Conservation (phyloP, 148 eudicot genomes). For the Persicaria tinctoria region DNA sequence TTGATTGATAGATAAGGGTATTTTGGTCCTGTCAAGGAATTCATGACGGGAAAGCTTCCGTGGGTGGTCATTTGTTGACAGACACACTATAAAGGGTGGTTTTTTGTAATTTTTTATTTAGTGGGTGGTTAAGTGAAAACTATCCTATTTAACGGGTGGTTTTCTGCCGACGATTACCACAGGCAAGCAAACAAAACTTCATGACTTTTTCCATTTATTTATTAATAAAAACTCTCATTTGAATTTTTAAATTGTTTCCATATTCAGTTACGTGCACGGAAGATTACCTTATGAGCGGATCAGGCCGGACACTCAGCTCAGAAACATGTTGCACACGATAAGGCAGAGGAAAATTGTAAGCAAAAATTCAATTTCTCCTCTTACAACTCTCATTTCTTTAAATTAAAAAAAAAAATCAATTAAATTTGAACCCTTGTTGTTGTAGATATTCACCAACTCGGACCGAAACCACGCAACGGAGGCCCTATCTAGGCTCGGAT, state of each 20-base stretch:
- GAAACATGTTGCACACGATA: slow-evolving; percentile 49
- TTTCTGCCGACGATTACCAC: slow-evolving; percentile 79
- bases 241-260: neutral
- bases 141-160: no score
- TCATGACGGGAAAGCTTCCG: no score
- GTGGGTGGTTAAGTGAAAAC: no score
- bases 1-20: no score
- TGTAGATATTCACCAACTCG: slow-evolving; percentile 87
- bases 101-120: no score
- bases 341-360: slow-evolving; percentile 75
- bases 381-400: neutral
- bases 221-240: neutral
- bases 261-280: slow-evolving; percentile 78
- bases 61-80: no score
- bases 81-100: no score
- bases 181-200: slow-evolving; percentile 20
- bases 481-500: slow-evolving; percentile 55
- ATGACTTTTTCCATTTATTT: neutral
- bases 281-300: slow-evolving; percentile 78
- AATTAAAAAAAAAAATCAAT: no score
- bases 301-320: slow-evolving; percentile 55
- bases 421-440: neutral
- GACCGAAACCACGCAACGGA: slow-evolving; percentile 63
- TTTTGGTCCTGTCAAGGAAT: no score
- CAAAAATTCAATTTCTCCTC: neutral